Base-by-base conservation (phyloP, 176 grass and related monocot species). In the Echinochloa phyllopogon region DNA sequence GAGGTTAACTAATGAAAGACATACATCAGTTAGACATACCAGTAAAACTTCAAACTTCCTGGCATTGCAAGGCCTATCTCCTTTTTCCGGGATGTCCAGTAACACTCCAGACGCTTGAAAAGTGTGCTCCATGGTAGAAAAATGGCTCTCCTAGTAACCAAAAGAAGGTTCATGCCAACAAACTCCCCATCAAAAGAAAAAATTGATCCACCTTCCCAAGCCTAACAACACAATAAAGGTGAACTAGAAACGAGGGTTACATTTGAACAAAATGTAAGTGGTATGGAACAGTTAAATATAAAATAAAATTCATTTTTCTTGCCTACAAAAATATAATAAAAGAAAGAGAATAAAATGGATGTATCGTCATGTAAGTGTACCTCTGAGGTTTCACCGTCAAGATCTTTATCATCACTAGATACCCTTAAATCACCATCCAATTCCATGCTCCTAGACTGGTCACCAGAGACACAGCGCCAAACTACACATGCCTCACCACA, bases 251-350 rank as follows among this genome's bases (percentile, higher is more conserved):
- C 40, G 20, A 14, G 8, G 38, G 21, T 29, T 82, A 29, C 51
- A 58, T 29, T 42, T 53, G 65, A 79, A 43, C 64, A 68, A 81
- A 81, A 69, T 24, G 41, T 39, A 67, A 41, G 21, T 81, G 64
- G 18, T 38, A 69, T 57, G 14, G 13, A 71, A 71, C 36, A 44
- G 7, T 57, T 82, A 7, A 23, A 71, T 13, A 71, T 9, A 27
- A 71, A 58, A 68, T 42, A 73, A 72, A 72, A 18, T 25, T 20
- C 16, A 65, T n/a, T 57, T 41, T 70, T 57, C 36, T 27, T 72
- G 13, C 27, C 48, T 74, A 53, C 40, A 44, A 43, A 40, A 20
- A 68, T 69, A 69, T 2, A 44, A 23, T 23, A 69, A 69, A 67
- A 18, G 6, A 69, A 69, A 23, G 18, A 21, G 4, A 69, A 69